Evolutionary conservation across 2,329 filamentous ascomycete species (phyloP), one percentile per base, ranked within the genome.

Genomic region (Pyrenophora seminiperda): DNA sequence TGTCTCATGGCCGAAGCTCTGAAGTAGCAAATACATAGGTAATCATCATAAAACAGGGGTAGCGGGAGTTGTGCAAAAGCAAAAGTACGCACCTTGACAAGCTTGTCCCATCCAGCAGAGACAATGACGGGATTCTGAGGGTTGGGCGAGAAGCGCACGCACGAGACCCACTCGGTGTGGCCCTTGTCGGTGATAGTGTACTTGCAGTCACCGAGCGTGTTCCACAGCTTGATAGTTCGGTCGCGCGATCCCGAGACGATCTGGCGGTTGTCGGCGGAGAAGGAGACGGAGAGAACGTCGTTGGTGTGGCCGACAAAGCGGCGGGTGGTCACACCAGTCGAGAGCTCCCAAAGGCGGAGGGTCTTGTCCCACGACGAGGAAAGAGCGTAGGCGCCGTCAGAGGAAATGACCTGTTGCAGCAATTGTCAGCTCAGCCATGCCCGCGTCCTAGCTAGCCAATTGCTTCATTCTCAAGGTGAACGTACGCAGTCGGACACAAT

Each of bases 21-120:
- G 93, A 97, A 99, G 94, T 97, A 97, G 94, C 94, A 97, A 97
- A 97, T 97, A 97, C 92, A 91, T 77, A 79, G 78, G 84, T 89
- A 85, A 88, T 84, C 93, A 97, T 97, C 93, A 91, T 94, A 76
- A 81, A 81, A 51, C 4, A 37, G n/a, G 43, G 38, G 27, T 17
- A 19, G n/a, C 10, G 18, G 39, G 24, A 11, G 9, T 9, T 19
- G 17, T 20, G 36, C 40, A 37, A 19, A 36, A n/a, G 7, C 4
- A 10, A 29, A 41, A 58, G 42, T 60, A 85, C 92, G 73, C 83
- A 99, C 94, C 94, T 99, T 99, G 78, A 99, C 94, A 71, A 97
- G 89, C 87, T 97, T 99, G 85, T 99, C 94, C 94, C 94, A 99
- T 73, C 92, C 92, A 80, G 89, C 87, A 77, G 89, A 95, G 77